Percentiles rank a stretch among this genome's conserved stretches.
Conservation (phyloP, 768 basidiomycete genomes). For the Podaxis rugospora region DNA sequence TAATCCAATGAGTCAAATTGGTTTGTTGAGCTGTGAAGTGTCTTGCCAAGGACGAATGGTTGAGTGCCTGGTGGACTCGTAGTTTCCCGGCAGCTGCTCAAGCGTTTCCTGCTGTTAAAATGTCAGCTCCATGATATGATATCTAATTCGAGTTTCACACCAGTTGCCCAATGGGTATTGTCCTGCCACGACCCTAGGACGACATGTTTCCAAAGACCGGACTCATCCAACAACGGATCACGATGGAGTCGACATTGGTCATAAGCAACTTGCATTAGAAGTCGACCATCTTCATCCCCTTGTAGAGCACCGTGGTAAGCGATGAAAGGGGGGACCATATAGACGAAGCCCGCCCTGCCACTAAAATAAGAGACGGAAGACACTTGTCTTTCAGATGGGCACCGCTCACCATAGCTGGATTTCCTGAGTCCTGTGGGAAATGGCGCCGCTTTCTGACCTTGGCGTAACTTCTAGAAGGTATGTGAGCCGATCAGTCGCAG, state of each 20-base stretch:
- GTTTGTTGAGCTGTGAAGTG: slow-evolving; percentile 33
- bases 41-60: slow-evolving; percentile 34
- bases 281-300: slow-evolving; percentile 27
- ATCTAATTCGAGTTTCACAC: slow-evolving; percentile 18
- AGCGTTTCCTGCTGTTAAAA: slow-evolving; percentile 42
- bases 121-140: neutral
- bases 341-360: slow-evolving; percentile 52
- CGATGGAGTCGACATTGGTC: slow-evolving; percentile 56
- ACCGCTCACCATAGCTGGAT: slow-evolving; percentile 46
- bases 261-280: slow-evolving; percentile 45
- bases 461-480: slow-evolving; percentile 45
- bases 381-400: neutral
- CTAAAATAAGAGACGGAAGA: neutral
- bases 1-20: slow-evolving; percentile 48
- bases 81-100: slow-evolving; percentile 70
- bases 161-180: slow-evolving; percentile 54
- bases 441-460: slow-evolving; percentile 45
- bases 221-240: slow-evolving; percentile 41
- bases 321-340: slow-evolving; percentile 64
- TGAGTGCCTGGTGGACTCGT: slow-evolving; percentile 51
- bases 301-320: slow-evolving; percentile 58
- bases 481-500: slow-evolving; percentile 41
- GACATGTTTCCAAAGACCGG: slow-evolving; percentile 55
- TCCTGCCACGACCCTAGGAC: slow-evolving; percentile 42
- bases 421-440: slow-evolving; percentile 50